Evolutionary conservation across 495 filamentous ascomycete species (phyloP).

Genomic region (Echria macrotheca): DNA sequence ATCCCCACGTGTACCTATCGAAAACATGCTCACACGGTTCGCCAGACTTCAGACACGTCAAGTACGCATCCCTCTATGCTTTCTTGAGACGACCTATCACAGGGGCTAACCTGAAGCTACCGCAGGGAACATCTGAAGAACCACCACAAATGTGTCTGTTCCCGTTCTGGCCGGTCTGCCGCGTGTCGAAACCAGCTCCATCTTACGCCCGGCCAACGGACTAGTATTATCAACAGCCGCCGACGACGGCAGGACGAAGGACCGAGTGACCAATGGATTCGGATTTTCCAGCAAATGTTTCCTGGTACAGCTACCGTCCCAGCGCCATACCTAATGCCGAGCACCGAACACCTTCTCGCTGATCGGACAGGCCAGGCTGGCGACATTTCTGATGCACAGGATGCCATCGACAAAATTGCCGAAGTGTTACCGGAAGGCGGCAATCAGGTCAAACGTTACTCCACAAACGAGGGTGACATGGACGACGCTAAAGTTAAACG

Average conservation of each 20-base stretch:
- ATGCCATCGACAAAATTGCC: too few relatives aligned
- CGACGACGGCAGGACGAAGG: neutral
- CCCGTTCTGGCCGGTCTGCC: conserved; percentile 1
- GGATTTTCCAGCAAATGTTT: conserved; percentile 2
- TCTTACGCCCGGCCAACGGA: neutral
- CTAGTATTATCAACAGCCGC: conserved; percentile 1
- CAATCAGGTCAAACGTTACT: neutral
- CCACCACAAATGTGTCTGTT: conserved; percentile 2
- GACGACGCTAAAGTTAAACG: neutral
- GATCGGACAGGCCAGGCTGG: neutral
- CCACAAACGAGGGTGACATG: neutral
- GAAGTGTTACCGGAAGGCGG: too few relatives aligned
- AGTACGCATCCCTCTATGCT: conserved; percentile 2
- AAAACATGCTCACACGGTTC: neutral
- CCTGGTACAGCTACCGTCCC: neutral
- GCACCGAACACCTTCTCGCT: conserved; percentile 1
- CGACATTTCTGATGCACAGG: neutral
- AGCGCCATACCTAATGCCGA: conserved; percentile 2
- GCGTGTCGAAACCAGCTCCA: conserved; percentile 1
- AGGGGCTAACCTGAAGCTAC: neutral
- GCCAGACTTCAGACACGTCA: neutral
- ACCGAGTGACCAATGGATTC: conserved; percentile 1
- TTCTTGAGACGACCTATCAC: conserved; percentile 1
- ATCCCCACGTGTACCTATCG: neutral
- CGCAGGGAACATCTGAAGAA: conserved; percentile 1